Evolutionary conservation across 345 rosid genomes (phyloP).

Genomic region (Salix koriyanagi): DNA sequence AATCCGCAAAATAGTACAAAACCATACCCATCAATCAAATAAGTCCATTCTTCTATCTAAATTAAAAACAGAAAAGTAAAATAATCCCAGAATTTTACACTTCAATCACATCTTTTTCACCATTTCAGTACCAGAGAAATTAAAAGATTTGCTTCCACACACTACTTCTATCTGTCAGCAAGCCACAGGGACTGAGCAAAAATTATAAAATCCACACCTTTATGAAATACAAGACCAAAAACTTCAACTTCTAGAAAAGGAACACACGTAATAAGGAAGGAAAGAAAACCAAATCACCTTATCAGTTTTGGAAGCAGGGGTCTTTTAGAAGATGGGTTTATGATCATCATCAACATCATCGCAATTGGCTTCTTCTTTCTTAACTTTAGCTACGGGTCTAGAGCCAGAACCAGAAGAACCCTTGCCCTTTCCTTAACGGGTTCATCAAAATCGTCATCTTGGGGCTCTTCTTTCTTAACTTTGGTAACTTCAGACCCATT

Average conservation of each 20-base stretch:
- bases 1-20: constrained; percentile 3
- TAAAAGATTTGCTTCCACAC: background rate
- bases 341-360: constrained; percentile 21
- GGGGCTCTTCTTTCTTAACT: constrained; percentile 48
- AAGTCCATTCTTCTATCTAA: background rate
- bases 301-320: constrained; percentile 32
- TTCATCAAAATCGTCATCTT: constrained; percentile 11
- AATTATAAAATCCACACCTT: background rate
- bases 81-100: background rate
- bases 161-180: background rate
- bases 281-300: constrained; percentile 38
- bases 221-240: background rate
- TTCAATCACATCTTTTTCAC: background rate
- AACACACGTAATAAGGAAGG: background rate
- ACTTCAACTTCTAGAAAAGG: background rate
- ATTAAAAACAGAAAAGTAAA: background rate
- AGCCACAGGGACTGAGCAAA: background rate
- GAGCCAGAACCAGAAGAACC: constrained; percentile 31
- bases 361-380: constrained; percentile 35
- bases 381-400: constrained; percentile 23
- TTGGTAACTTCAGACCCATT: constrained; percentile 24
- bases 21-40: background rate
- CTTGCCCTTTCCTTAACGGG: constrained; percentile 4
- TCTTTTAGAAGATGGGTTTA: constrained; percentile 43
- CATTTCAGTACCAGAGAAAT: background rate